These are phyloP conservation scores for Tylopilus rubrobrunneus DNA, from an alignment of 768 basidiomycete genomes.

Conservation along the genomic window DNA sequence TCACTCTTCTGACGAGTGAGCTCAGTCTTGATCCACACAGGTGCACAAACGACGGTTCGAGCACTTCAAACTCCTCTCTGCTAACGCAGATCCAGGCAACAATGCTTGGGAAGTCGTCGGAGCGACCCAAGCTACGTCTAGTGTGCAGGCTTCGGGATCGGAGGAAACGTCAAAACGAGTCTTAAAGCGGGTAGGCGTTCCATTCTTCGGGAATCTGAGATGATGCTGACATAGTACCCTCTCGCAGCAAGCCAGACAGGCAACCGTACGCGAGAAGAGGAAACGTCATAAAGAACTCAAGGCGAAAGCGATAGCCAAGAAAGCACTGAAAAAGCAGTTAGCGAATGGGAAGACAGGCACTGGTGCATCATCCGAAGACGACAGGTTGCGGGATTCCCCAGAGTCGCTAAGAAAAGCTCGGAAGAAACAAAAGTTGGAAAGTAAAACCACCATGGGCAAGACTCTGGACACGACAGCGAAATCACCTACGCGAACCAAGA, in stretches of 20 bases:
- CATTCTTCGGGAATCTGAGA: neutral
- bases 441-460: neutral
- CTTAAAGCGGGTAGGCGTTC: constrained; percentile 52
- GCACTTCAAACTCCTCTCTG: constrained; percentile 44
- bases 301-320: constrained; percentile 39
- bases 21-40: constrained; percentile 32
- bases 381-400: neutral
- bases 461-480: neutral
- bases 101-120: constrained; percentile 46
- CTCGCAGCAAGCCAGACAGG: constrained; percentile 45
- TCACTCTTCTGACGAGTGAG: neutral
- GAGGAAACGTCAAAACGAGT: constrained; percentile 52
- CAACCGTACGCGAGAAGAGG: constrained; percentile 43
- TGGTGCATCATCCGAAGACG: neutral
- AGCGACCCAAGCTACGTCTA: constrained; percentile 6
- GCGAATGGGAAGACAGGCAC: neutral
- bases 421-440: constrained; percentile 19
- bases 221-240: neutral
- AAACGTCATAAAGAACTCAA: constrained; percentile 44
- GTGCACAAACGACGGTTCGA: constrained; percentile 60
- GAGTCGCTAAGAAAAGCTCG: constrained; percentile 2
- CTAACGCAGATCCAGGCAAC: constrained; percentile 36
- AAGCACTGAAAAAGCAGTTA: constrained; percentile 6
- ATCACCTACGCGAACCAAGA: neutral
- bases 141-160: constrained; percentile 2